Percentiles rank a stretch among this genome's conserved stretches.
phyloP scores from a whole-genome alignment of 169 alveolate species.

The Eimeria mitis region DNA sequence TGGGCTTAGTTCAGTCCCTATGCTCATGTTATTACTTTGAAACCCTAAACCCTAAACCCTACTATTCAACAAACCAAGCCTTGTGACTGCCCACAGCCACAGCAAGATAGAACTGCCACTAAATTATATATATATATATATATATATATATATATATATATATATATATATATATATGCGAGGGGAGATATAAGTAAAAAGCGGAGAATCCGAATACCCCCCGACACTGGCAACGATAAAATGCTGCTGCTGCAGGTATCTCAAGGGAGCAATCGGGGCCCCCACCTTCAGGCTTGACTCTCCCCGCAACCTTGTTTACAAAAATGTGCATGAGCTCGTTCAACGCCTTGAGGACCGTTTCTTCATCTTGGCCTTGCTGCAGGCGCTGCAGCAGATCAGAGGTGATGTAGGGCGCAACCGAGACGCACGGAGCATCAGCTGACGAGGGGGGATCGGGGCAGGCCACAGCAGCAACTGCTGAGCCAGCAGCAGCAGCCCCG shows the following conservation, averaged over 20 bases:
- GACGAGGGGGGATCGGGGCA: not conserved
- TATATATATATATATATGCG: not conserved
- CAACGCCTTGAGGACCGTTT: slow-evolving; percentile 30
- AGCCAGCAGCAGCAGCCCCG: slow-evolving; percentile 53
- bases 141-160: no score
- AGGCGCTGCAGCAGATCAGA: slow-evolving; percentile 64
- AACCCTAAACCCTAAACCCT: no score
- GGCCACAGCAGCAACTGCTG: slow-evolving; percentile 57
- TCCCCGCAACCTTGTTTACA: slow-evolving; percentile 42
- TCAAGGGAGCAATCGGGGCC: not conserved
- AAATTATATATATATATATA: not conserved
- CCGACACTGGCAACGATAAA: not conserved
- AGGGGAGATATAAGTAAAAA: not conserved
- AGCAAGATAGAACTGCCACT: not conserved
- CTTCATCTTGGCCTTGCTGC: slow-evolving; percentile 58
- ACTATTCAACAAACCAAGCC: no score
- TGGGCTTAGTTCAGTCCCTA: not conserved
- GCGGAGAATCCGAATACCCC: not conserved
- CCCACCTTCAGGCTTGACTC: slow-evolving; percentile 59
- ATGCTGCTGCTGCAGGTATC: not conserved
- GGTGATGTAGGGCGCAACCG: slow-evolving; percentile 35
- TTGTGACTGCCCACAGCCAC: not conserved
- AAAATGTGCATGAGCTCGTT: slow-evolving; percentile 48
- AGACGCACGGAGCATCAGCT: not conserved
- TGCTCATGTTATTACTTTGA: no score